Evolutionary conservation across 202 grass and related monocot genomes (phyloP).

Genomic region (Zizania palustris): DNA sequence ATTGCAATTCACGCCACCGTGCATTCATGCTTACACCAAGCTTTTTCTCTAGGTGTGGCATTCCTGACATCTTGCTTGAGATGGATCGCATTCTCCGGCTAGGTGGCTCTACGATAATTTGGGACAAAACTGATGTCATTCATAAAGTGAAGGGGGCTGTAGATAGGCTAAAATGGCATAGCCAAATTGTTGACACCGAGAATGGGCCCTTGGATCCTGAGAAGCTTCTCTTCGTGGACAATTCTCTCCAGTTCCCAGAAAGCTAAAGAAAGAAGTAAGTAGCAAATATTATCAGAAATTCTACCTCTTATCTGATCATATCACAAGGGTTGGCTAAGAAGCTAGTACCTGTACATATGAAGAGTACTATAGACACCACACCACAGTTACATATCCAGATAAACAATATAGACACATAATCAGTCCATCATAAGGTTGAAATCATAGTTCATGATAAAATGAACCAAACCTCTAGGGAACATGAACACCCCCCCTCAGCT

Average conservation of each 20-base stretch:
- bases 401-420: neutral
- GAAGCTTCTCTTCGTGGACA: constrained; percentile 90
- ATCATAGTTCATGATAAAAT: no score
- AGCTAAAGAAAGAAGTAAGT: no score
- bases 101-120: constrained; percentile 68
- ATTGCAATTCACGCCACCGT: neutral
- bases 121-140: constrained; percentile 64
- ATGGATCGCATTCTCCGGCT: constrained; percentile 92
- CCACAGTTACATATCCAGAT: constrained; percentile 17
- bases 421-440: no score
- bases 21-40: constrained; percentile 30
- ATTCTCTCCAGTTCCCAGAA: constrained; percentile 44
- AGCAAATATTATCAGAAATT: neutral
- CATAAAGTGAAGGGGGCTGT: constrained; percentile 60
- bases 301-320: no score
- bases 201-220: constrained; percentile 60
- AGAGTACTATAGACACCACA: constrained; percentile 1
- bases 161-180: constrained; percentile 62
- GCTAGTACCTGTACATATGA: constrained; percentile 24
- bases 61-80: constrained; percentile 81
- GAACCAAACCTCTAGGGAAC: no score
- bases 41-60: no score
- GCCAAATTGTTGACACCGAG: constrained; percentile 57
- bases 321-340: neutral
- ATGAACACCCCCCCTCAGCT: no score